These are phyloP conservation scores for Globisporangium acanthophoron DNA, from an alignment of 352 stramenopile species.

Conservation along the genomic window DNA sequence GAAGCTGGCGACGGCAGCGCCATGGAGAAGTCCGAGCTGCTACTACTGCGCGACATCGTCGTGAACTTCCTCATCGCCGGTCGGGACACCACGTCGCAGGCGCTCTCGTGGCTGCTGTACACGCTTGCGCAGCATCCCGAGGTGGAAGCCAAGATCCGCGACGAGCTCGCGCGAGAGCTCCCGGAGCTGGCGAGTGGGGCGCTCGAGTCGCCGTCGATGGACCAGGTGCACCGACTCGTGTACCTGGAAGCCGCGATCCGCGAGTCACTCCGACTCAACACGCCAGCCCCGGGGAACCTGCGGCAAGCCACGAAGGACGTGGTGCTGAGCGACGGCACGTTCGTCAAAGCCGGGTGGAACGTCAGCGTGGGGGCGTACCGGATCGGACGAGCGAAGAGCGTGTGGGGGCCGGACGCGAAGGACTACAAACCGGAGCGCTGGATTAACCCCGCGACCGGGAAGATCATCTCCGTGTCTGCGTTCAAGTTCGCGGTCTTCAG, in stretches of 20 bases:
- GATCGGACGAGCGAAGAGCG: constrained; percentile 28
- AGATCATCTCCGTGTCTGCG: constrained; percentile 14
- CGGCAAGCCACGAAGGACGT: constrained; percentile 28
- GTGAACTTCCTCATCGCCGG: constrained; percentile 48
- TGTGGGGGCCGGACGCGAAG: constrained; percentile 41
- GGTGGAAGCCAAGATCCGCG: constrained; percentile 20
- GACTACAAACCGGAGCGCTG: constrained; percentile 48
- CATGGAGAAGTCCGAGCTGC: constrained; percentile 2
- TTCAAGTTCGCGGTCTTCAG: constrained; percentile 45
- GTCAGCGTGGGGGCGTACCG: constrained; percentile 35
- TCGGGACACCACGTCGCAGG: constrained; percentile 34
- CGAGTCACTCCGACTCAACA: constrained; percentile 29
- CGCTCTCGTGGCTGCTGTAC: constrained; percentile 42
- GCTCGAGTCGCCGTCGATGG: constrained; percentile 6
- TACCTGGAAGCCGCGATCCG: constrained; percentile 20
- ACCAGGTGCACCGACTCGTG: constrained; percentile 5
- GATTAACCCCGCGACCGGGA: constrained; percentile 20
- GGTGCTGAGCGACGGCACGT: constrained; percentile 52
- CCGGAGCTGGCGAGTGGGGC: constrained; percentile 2
- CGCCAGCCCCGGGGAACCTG: constrained; percentile 23
- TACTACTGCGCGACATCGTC: constrained; percentile 36
- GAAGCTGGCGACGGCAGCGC: background rate
- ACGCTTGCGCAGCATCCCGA: constrained; percentile 31
- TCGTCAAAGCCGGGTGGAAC: constrained; percentile 22
- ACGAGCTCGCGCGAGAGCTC: constrained; percentile 16